Percentiles rank a stretch among this genome's conserved stretches.
These are phyloP conservation scores for Prototheca wickerhamii DNA, from an alignment of 163 green algal genomes.

Conservation along the genomic window DNA sequence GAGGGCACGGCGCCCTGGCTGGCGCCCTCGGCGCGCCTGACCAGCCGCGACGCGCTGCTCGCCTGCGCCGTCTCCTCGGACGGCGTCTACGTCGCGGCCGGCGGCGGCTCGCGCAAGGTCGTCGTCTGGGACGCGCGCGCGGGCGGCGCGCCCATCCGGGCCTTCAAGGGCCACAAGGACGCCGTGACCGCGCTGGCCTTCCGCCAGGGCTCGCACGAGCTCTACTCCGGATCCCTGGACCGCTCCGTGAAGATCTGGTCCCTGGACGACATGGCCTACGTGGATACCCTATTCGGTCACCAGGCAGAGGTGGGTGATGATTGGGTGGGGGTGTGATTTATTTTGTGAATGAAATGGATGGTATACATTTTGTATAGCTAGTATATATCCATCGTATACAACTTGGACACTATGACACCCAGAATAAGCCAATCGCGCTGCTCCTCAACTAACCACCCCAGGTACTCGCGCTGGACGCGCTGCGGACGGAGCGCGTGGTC, in stretches of 20 bases:
- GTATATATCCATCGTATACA: no score
- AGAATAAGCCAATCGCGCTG: background rate
- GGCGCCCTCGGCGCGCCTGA: conserved; percentile 15
- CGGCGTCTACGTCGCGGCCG: conserved; percentile 70
- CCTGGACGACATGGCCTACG: conserved; percentile 82
- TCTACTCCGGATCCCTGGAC: conserved; percentile 73
- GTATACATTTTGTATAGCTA: no score
- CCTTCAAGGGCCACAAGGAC: conserved; percentile 51
- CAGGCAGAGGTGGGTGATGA: conserved; percentile 30
- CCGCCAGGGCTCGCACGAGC: conserved; percentile 65
- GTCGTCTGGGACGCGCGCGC: conserved; percentile 66
- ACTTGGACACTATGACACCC: no score
- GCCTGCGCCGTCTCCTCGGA: conserved; percentile 58
- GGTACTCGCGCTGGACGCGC: conserved; percentile 67
- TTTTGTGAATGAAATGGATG: no score
- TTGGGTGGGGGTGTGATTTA: no score
- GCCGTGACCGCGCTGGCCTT: conserved; percentile 73
- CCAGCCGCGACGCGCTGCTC: conserved; percentile 33
- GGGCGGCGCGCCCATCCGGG: conserved; percentile 1
- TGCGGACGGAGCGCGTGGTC: conserved; percentile 68
- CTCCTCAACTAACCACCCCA: conserved; percentile 17
- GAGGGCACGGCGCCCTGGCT: conserved; percentile 40
- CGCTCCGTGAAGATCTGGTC: conserved; percentile 83
- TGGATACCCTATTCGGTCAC: conserved; percentile 93
- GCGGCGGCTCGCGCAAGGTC: conserved; percentile 68